phyloP scores from a whole-genome alignment of 140 eudicot genomes.

The Stevia rebaudiana region DNA sequence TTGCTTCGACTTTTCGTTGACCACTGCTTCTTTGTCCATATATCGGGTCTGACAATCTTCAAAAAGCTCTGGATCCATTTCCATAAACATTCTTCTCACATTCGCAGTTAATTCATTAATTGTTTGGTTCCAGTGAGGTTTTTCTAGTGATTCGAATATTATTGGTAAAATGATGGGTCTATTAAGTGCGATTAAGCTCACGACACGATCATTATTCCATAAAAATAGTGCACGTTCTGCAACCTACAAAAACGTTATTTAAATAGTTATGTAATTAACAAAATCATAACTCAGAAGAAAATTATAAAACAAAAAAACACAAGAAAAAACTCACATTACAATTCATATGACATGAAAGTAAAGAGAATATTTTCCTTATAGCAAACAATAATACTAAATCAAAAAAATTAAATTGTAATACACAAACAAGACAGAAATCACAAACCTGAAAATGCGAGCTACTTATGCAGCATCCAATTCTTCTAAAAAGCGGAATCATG shows the following conservation, averaged over 20 bases:
- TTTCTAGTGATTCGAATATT: constrained; percentile 66
- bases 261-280: neutral
- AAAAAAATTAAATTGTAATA: neutral
- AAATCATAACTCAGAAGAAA: neutral
- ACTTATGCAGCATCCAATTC: constrained; percentile 59
- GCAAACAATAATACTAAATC: neutral
- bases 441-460: constrained; percentile 83
- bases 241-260: constrained; percentile 42
- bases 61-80: constrained; percentile 76
- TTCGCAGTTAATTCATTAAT: constrained; percentile 69
- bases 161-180: constrained; percentile 52
- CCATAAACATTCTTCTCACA: constrained; percentile 74
- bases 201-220: constrained; percentile 77
- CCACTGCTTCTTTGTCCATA: constrained; percentile 47
- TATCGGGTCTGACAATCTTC: constrained; percentile 62
- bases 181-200: constrained; percentile 60
- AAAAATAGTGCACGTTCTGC: constrained; percentile 77
- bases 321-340: neutral
- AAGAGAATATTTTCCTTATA: neutral
- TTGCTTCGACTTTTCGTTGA: constrained; percentile 40
- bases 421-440: neutral
- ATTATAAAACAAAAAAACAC: constrained; percentile 1
- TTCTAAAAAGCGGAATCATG: constrained; percentile 64
- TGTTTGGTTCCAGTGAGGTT: constrained; percentile 79
- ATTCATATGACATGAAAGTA: constrained; percentile 2